A percentile compares a stretch with the other conserved stretches of the same genome.
These are phyloP conservation scores for Coniochaeta sp. DNA, from an alignment of 2,329 filamentous ascomycete genomes.

Conservation along the genomic window DNA sequence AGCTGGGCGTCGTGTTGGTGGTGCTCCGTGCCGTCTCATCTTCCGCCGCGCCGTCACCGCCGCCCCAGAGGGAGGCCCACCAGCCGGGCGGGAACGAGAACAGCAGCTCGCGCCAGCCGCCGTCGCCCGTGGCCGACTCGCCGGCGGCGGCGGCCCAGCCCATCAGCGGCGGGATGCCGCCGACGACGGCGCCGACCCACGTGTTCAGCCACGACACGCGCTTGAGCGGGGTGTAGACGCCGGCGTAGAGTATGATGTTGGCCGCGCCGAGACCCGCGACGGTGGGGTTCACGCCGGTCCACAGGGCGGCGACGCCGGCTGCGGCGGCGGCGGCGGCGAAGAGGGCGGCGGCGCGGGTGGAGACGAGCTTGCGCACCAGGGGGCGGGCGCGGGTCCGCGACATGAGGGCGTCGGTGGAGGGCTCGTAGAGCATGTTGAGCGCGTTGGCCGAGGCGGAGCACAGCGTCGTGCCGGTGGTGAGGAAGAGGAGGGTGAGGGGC, in stretches of 20 bases:
- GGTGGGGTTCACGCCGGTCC: slow-evolving; percentile 89
- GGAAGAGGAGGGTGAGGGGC: slow-evolving; percentile 83
- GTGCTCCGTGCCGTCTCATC: not conserved
- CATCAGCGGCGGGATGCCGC: slow-evolving; percentile 93
- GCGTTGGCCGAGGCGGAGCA: slow-evolving; percentile 90
- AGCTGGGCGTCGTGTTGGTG: slow-evolving; percentile 17
- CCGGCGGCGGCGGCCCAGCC: slow-evolving; percentile 94
- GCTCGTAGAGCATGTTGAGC: slow-evolving; percentile 96
- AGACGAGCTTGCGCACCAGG: slow-evolving; percentile 74
- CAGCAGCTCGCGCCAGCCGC: slow-evolving; percentile 71
- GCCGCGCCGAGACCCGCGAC: slow-evolving; percentile 76
- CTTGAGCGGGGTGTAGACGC: slow-evolving; percentile 89
- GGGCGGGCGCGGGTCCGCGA: slow-evolving; percentile 85
- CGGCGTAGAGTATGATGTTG: slow-evolving; percentile 87
- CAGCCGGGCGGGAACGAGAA: slow-evolving; percentile 28
- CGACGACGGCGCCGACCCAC: slow-evolving; percentile 89
- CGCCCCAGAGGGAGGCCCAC: not conserved
- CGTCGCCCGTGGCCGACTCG: slow-evolving; percentile 70
- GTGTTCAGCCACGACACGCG: slow-evolving; percentile 82
- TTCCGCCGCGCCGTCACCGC: not conserved
- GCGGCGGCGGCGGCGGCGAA: slow-evolving; percentile 73
- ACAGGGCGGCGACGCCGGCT: slow-evolving; percentile 65
- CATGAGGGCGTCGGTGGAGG: slow-evolving; percentile 86
- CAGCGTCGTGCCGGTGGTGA: slow-evolving; percentile 81
- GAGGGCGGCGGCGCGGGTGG: slow-evolving; percentile 59